Evolutionary conservation across 371 early-diverging fungal genomes (phyloP).

Genomic region (Dinochytrium kinnereticum): DNA sequence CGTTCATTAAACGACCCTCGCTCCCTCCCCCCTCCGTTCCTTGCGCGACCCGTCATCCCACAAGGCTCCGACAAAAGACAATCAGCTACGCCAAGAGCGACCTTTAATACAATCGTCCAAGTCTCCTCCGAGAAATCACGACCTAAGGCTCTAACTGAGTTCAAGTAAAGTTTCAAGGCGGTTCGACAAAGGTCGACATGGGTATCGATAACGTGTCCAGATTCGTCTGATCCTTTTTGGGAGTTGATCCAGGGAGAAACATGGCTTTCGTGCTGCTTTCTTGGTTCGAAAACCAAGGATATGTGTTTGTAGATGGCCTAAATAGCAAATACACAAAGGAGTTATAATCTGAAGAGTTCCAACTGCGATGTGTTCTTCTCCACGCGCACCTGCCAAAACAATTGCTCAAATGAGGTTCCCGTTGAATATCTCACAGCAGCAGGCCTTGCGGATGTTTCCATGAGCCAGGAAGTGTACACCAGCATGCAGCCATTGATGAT

Average conservation of each 20-base stretch:
- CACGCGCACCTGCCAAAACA: slow-evolving; percentile 56
- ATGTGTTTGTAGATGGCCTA: slow-evolving; percentile 77
- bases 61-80: slow-evolving; percentile 22
- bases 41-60: not conserved
- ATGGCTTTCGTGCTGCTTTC: slow-evolving; percentile 24
- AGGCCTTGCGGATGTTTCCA: slow-evolving; percentile 68
- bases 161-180: slow-evolving; percentile 67
- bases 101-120: slow-evolving; percentile 78
- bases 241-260: no score
- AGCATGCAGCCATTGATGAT: slow-evolving; percentile 69
- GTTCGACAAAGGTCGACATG: slow-evolving; percentile 78
- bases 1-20: not conserved
- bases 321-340: no score
- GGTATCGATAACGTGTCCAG: slow-evolving; percentile 22
- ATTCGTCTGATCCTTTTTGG: not conserved
- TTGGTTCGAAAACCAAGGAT: slow-evolving; percentile 74
- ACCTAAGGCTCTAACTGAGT: slow-evolving; percentile 67
- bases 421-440: slow-evolving; percentile 56
- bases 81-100: slow-evolving; percentile 53
- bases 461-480: slow-evolving; percentile 77
- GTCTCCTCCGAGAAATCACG: slow-evolving; percentile 66
- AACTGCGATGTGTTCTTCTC: not conserved
- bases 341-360: not conserved
- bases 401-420: slow-evolving; percentile 54
- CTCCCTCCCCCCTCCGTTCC: slow-evolving; percentile 8